Base-by-base conservation (phyloP, 108 stramenopile genomes). In the Stephanodiscus minutulus region DNA sequence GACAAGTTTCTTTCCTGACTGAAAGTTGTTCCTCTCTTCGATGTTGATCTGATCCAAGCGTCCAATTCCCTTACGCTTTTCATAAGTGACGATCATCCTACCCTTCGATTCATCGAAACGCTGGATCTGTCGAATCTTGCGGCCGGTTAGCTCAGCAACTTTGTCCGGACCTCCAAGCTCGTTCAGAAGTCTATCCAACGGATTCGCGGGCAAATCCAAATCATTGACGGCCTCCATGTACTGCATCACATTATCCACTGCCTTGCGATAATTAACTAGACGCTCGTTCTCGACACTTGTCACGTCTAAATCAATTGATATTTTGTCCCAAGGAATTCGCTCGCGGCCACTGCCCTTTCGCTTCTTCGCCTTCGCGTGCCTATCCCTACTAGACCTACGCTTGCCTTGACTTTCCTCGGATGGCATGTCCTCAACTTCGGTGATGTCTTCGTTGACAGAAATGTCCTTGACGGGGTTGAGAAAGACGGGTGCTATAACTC, bases 61-160 rank as follows among this genome's bases (percentile, higher is more conserved):
- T 10, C 70, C 73, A 17, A 65, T 64, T 3, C 73, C 66, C 44
- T 68, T 75, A 6, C 88, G 62, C 48, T 52, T 70, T 39, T 87
- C 83, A 43, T 77, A 83, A 3, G n/a, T 9, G 52, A 84, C 60
- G 12, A 58, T 29, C 7, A 41, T 73, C 43, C 64, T 41, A 20
- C 22, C 27, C 36, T 27, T 31, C 0, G 43, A 29, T n/a, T 1
- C 37, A 7, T 72, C 70, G 62, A 53, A 73, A 1, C 53, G 54
- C 28, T 63, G 55, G 2, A 79, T 61, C 28, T 79, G 79, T 6
- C 79, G 66, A n/a, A 58, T 61, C 39, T 72, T 75, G 28, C 91
- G 50, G 10, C 89, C 89, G 1, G 90, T 92, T 70, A 92, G 82
- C 56, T 92, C 91, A 21, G 89, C 91, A 22, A 84, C 83, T 24